Conservation (phyloP, 257 asterid genomes). For the Capsicum baccatum region DNA sequence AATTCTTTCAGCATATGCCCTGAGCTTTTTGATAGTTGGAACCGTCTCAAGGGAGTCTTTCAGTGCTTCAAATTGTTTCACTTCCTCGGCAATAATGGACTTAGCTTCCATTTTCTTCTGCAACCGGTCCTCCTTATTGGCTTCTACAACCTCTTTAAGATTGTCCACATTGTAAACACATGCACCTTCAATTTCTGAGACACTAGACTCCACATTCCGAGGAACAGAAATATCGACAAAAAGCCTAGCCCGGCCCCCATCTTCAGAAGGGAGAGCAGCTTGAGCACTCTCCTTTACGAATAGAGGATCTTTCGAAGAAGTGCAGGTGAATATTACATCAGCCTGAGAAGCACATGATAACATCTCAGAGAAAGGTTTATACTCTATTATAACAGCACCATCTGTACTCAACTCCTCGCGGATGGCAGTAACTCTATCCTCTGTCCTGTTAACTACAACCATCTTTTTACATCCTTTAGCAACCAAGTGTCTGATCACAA, state of each 20-base stretch:
- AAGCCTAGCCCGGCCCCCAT: too few species aligned
- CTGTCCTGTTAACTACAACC: constrained; percentile 80
- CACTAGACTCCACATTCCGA: constrained; percentile 79
- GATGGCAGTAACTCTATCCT: too few species aligned
- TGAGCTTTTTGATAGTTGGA: constrained; percentile 85
- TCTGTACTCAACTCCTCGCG: too few species aligned
- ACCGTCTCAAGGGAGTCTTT: constrained; percentile 84
- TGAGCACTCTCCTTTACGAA: constrained; percentile 71
- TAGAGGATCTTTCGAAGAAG: constrained; percentile 68
- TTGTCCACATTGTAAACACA: constrained; percentile 81
- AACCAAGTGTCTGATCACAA: too few species aligned
- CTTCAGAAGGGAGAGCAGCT: constrained; percentile 46
- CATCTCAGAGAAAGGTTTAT: constrained; percentile 63
- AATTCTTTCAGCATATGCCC: constrained; percentile 82
- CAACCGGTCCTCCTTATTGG: constrained; percentile 76
- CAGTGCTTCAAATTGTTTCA: constrained; percentile 72
- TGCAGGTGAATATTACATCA: constrained; percentile 82
- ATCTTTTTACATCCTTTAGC: too few species aligned
- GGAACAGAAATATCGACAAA: constrained; percentile 90
- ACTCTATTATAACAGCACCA: too few species aligned
- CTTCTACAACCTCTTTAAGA: constrained; percentile 88
- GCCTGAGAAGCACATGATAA: constrained; percentile 71
- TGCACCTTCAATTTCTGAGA: constrained; percentile 60
- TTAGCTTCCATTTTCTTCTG: constrained; percentile 80
- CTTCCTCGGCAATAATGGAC: constrained; percentile 69